Conservation (phyloP, 176 grass and related monocot species). For the Rhynchospora pubera region DNA sequence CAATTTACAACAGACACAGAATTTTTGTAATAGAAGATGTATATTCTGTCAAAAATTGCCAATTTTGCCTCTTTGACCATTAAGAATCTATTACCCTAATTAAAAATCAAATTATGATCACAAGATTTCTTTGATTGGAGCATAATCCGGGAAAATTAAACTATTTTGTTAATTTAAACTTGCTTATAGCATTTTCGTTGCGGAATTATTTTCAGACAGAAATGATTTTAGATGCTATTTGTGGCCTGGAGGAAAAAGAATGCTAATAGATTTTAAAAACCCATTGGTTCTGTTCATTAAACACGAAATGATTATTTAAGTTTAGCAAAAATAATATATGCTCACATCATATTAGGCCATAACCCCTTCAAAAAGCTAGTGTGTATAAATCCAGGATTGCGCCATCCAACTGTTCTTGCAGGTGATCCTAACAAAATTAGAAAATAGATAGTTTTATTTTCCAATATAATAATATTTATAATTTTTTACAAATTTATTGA, state of each 20-base stretch:
- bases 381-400: slow-evolving; percentile 87
- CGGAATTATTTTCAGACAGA: neutral
- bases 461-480: neutral
- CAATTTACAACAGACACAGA: neutral
- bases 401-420: slow-evolving; percentile 90
- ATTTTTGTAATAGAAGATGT: neutral
- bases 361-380: slow-evolving; percentile 77
- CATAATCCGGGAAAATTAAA: neutral
- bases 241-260: neutral
- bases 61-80: neutral
- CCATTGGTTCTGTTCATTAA: neutral
- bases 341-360: slow-evolving; percentile 78
- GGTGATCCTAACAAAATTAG: slow-evolving; percentile 51
- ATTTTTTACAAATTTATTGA: neutral
- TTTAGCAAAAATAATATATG: neutral
- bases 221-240: neutral
- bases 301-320: neutral
- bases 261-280: neutral
- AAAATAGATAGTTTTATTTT: neutral
- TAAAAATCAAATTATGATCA: neutral
- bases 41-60: neutral
- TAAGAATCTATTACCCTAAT: neutral
- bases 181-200: neutral
- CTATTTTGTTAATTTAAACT: neutral
- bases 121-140: neutral